Base-by-base conservation (phyloP, 129 eudicot species). In the Pulicaria dysenterica region DNA sequence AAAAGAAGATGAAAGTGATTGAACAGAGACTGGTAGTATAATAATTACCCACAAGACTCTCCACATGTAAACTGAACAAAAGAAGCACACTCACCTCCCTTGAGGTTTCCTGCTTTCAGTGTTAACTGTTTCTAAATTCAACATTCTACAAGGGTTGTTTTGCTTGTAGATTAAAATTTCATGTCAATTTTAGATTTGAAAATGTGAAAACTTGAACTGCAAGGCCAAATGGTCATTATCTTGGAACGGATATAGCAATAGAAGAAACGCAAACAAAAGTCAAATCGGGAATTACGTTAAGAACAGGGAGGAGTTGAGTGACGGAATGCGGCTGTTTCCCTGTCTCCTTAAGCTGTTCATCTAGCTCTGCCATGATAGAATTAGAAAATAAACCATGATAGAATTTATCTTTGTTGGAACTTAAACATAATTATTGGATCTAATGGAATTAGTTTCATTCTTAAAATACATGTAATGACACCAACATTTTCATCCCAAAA, bases 241-340 rank as follows among this genome's bases (percentile, higher is more conserved):
- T 34, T 24, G 31, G 31, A 24, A 24, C 2, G 2, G 31, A 24
- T n/a, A n/a, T n/a, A n/a, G n/a, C 31, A 2, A 24, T 24, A 24
- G 31, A 7, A 6, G 2, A 44, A 41, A 38, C 56, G 12, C 41
- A 65, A 73, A 73, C 9, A 16, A 58, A 43, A 15, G 0, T 12
- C 10, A 65, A 41, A 77, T 53, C 10, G 8, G 13, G 77, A 58
- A 73, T 85, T 77, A 93, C 98, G 66, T 89, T 92, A 72, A 93
- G 98, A 63, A 87, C 75, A 68, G 84, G 69, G 11, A 93, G 90
- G 48, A 93, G 89, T 44, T 80, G 85, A 45, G 86, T 84, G 51
- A 79, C 74, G n/a, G 87, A 81, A 66, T 83, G 64, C 0, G 96
- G 83, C 73, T 39, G 74, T 16, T 77, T 81, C 55, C 96, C 96